Evolutionary conservation across 805 yeast genomes (phyloP).

Genomic region (Teunomyces kruisii): DNA sequence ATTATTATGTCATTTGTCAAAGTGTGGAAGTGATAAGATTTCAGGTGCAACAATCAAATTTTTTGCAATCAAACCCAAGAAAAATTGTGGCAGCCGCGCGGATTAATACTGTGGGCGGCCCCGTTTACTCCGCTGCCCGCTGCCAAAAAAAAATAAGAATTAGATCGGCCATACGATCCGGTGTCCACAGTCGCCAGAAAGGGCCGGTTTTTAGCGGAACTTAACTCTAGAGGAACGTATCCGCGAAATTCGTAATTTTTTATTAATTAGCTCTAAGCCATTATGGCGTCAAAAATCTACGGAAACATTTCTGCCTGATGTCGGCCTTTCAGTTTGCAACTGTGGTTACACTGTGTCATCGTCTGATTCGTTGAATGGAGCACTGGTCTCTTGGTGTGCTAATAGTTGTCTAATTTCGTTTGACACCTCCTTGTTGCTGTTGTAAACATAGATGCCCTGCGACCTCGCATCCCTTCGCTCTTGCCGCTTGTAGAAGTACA

Average conservation of each 20-base stretch:
- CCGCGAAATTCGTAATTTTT: too few species aligned
- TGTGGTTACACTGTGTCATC: neutral
- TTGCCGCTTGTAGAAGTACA: slow-evolving; percentile 21
- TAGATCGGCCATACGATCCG: too few species aligned
- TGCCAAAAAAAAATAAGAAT: too few species aligned
- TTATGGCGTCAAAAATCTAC: neutral
- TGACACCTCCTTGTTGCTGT: slow-evolving; percentile 5
- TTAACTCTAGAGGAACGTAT: too few species aligned
- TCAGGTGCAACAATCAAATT: neutral
- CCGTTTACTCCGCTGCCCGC: too few species aligned
- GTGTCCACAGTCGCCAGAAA: too few species aligned
- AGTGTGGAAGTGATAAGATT: neutral
- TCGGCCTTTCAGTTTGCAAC: too few species aligned
- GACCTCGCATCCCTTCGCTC: slow-evolving; percentile 17
- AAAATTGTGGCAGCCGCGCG: slow-evolving; percentile 1
- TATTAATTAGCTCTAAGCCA: neutral
- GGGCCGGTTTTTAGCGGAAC: too few species aligned
- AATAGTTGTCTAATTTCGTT: neutral
- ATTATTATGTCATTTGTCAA: neutral
- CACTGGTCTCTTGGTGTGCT: neutral
- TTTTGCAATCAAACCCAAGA: neutral
- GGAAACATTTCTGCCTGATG: too few species aligned
- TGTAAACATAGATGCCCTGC: slow-evolving; percentile 20
- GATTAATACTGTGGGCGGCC: neutral
- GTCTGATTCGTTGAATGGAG: neutral